Evolutionary conservation across 352 stramenopile species (phyloP).

Genomic region (Globisporangium recalcitrans): DNA sequence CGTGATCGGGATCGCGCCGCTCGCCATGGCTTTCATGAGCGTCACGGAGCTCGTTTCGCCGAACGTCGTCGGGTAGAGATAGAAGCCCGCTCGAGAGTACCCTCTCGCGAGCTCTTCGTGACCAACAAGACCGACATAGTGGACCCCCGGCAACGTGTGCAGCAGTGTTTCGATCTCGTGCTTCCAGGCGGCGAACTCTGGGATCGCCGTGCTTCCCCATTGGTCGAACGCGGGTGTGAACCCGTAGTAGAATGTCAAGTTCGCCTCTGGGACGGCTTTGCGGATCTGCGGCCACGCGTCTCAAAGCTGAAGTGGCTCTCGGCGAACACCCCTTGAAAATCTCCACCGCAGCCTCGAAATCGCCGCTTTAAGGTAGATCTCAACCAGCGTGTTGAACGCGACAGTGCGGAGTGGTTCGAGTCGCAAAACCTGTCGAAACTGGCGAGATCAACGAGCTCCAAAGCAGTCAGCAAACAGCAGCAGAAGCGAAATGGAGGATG

Average conservation of each 20-base stretch:
- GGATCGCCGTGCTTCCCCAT: slow-evolving; percentile 43
- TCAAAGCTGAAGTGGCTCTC: slow-evolving; percentile 32
- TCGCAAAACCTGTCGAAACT: slow-evolving; percentile 15
- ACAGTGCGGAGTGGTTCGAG: slow-evolving; percentile 18
- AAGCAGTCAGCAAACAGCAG: neutral
- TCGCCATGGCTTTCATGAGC: slow-evolving; percentile 90
- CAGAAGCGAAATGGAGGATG: neutral
- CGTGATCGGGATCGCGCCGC: slow-evolving; percentile 88
- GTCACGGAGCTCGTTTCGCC: slow-evolving; percentile 90
- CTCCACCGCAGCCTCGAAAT: slow-evolving; percentile 11
- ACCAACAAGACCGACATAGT: slow-evolving; percentile 77
- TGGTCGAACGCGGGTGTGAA: slow-evolving; percentile 74
- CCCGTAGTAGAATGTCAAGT: slow-evolving; percentile 86
- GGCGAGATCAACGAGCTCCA: neutral
- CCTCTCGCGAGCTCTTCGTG: slow-evolving; percentile 62
- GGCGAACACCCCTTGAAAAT: slow-evolving; percentile 27
- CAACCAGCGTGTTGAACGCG: slow-evolving; percentile 27
- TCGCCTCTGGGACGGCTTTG: slow-evolving; percentile 39
- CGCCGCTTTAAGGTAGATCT: slow-evolving; percentile 12
- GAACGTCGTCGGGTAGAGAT: slow-evolving; percentile 88
- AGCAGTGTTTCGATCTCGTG: slow-evolving; percentile 31
- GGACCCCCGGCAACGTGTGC: slow-evolving; percentile 37
- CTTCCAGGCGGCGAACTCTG: slow-evolving; percentile 62
- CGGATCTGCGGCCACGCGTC: slow-evolving; percentile 69
- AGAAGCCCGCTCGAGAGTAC: slow-evolving; percentile 80